Evolutionary conservation across 1,139 yeast genomes (phyloP), one percentile per base, ranked within the genome.

Genomic region (Sugiyamaella grinbergsii): DNA sequence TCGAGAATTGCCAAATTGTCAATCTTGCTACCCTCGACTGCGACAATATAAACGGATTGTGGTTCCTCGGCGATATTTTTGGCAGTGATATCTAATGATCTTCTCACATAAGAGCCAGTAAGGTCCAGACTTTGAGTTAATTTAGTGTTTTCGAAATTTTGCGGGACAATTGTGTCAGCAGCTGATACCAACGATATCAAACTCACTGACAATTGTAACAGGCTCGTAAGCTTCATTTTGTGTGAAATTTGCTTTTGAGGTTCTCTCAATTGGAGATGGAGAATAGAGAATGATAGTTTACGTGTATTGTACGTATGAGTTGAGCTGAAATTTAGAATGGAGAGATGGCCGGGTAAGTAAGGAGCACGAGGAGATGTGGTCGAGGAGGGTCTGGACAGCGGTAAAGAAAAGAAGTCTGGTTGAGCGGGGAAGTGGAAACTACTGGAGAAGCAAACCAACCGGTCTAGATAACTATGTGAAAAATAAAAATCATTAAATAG

Each of bases 21-120:
- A 36, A 71, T 69, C n/a, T 74, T 64, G 11, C 70, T 74, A 39
- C 65, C 73, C 61, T 76, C 83, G 45, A 72, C 65, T 33, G 81
- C 76, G 39, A 82, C 76, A 54, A 69, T 77, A 69, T 89, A 90
- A 52, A 73, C 79, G 34, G 68, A 63, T 54, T 73, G 75, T 4
- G 95, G 85, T 47, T 70, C 69, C 5, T 69, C 54, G 36, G 78
- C 89, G 39, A 76, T 70, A 71, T 91, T 93, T 61, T 72, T 79
- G 50, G 82, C 75, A 46, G 74, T 77, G 47, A 90, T 62, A 31
- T 77, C 68, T 49, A 78, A 71, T 11, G 80, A 72, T 65, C 87
- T 95, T 59, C 80, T 81, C 49, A 82, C 76, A 64, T 84, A 91
- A 5, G 91, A 72, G 58, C 80, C 80, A 29, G 79, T 66, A 50